phyloP scores from a whole-genome alignment of 2,329 filamentous ascomycete species.

The Coleophoma eucalyptorum region DNA sequence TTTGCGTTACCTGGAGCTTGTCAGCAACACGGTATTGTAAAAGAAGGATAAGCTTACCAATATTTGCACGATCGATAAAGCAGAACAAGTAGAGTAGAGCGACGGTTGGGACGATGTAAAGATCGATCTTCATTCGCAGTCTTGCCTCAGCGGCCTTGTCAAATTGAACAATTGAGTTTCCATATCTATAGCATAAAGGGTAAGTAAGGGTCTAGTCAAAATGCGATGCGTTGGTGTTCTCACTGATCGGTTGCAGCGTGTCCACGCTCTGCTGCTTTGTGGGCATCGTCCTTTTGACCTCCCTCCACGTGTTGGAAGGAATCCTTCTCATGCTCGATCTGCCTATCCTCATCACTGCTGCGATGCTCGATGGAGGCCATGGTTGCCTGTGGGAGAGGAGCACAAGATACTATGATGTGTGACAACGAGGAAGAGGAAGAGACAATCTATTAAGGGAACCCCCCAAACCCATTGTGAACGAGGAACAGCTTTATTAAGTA shows the following conservation, averaged over 20 bases:
- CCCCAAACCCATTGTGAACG: too few relatives aligned
- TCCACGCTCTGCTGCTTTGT: constrained; percentile 21
- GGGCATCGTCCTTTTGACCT: constrained; percentile 1
- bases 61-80: constrained; percentile 73
- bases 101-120: constrained; percentile 62
- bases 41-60: constrained; percentile 43
- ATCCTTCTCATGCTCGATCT: too few relatives aligned
- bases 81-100: constrained; percentile 67
- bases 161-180: constrained; percentile 46
- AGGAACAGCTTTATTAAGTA: too few relatives aligned
- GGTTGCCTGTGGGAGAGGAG: too few relatives aligned
- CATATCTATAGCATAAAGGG: constrained; percentile 29
- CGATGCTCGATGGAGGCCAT: too few relatives aligned
- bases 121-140: constrained; percentile 61
- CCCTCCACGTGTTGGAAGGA: not conserved
- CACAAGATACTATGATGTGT: too few relatives aligned
- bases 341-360: too few relatives aligned
- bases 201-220: not conserved
- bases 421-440: too few relatives aligned
- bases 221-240: not conserved
- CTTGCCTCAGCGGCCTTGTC: constrained; percentile 53
- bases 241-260: constrained; percentile 22
- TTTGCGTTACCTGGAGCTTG: constrained; percentile 57
- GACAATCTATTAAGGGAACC: too few relatives aligned
- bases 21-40: too few relatives aligned